Evolutionary conservation across 371 early-diverging fungal genomes (phyloP).

Genomic region (Rhizomucor pusillus): DNA sequence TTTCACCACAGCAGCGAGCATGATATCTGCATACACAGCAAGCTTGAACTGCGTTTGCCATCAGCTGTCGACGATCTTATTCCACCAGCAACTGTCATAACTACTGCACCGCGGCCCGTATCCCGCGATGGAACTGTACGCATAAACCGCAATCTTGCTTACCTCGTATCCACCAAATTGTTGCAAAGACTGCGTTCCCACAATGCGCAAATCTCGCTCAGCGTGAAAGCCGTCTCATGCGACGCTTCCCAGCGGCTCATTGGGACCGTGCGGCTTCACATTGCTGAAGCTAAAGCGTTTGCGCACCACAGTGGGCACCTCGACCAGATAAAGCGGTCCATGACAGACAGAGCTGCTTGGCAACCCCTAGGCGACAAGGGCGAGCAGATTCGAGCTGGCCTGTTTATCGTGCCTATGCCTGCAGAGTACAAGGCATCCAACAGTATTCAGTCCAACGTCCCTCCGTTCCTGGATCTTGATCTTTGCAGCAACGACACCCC

Average conservation of each 20-base stretch:
- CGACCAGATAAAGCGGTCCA: slow-evolving; percentile 38
- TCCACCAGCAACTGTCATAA: slow-evolving; percentile 37
- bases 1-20: slow-evolving; percentile 28
- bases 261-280: slow-evolving; percentile 16
- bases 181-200: slow-evolving; percentile 32
- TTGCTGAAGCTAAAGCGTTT: slow-evolving; percentile 40
- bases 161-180: slow-evolving; percentile 42
- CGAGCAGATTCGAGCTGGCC: slow-evolving; percentile 35
- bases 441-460: too few species aligned
- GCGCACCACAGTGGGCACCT: slow-evolving; percentile 31
- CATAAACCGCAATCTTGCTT: slow-evolving; percentile 36
- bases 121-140: slow-evolving; percentile 22
- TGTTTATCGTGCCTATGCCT: slow-evolving; percentile 47
- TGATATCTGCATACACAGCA: slow-evolving; percentile 36
- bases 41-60: slow-evolving; percentile 42
- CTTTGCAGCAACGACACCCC: slow-evolving; percentile 14
- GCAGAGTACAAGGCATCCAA: slow-evolving; percentile 11
- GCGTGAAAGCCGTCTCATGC: slow-evolving; percentile 10
- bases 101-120: slow-evolving; percentile 23
- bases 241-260: slow-evolving; percentile 11
- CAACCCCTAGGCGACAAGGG: slow-evolving; percentile 14
- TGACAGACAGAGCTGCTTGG: slow-evolving; percentile 44
- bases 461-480: neutral
- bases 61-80: slow-evolving; percentile 43
- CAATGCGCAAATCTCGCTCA: slow-evolving; percentile 27